Evolutionary conservation across 345 rosid genomes (phyloP), one percentile per base, ranked within the genome.

Genomic region (Eucalyptus decipiens): DNA sequence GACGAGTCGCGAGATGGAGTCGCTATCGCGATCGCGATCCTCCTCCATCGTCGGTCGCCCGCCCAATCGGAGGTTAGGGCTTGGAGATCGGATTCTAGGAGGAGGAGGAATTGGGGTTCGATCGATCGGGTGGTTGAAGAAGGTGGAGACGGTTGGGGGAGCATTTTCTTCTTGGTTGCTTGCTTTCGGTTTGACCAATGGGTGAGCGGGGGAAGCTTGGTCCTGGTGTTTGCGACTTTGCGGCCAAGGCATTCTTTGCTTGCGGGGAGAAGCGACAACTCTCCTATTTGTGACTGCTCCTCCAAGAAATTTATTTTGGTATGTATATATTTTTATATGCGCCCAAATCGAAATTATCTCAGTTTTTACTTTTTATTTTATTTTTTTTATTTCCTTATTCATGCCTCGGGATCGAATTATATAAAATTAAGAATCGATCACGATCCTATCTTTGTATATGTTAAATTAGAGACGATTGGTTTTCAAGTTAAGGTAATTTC

Each of bases 401-500:
- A 19, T 40, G 37, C 26, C 7, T 3, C 45, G 3, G 0, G 2
- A 69, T 69, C 4, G 4, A 72, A 72, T 72, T 18, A 18, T 34
- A 34, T 72, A 37, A 34, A 18, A 34, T 72, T 72, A 72, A 34
- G 4, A 72, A 62, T 62, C 69, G 13, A 9, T 0, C 24, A 2
- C 0, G 24, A 26, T 28, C 67, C 0, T 28, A 12, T 11, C 67
- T 26, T 28, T 60, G n/a, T 60, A 24, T 5, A 11, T 3, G 7
- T 12, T 60, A 4, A 26, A 60, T 28, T 26, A 60, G n/a, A 2
- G 16, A 17, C 3, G 2, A 1, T 62, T 0, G 8, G 8, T 62
- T 62, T 30, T 1, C 3, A 0, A 28, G 8, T 2, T 6, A 13
- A 0, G 7, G 7, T 14, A 4, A 30, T 62, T 62, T 1, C 18